Conservation (phyloP, 192 early-diverging fungal genomes). For the Backusella morwellensis region DNA sequence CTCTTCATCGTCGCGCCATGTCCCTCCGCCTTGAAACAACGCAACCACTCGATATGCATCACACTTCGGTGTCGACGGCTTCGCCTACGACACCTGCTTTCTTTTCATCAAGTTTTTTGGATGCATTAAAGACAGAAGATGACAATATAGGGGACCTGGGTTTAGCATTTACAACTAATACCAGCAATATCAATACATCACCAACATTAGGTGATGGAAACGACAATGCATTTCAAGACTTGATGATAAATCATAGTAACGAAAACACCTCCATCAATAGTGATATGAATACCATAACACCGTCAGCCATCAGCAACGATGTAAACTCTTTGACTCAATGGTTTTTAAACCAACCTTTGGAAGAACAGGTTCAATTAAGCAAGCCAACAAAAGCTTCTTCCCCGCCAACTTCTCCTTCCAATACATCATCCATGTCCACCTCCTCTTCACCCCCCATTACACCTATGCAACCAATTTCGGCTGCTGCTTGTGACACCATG, state of each 20-base stretch:
- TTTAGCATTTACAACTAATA: background rate
- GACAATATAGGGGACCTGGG: background rate
- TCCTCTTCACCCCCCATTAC: conserved; percentile 14
- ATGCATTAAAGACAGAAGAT: conserved; percentile 53
- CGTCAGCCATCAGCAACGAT: background rate
- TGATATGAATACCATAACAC: conserved; percentile 11
- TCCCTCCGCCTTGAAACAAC: background rate
- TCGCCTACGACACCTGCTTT: conserved; percentile 61
- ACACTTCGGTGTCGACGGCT: background rate
- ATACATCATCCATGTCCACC: background rate
- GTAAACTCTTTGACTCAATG: background rate
- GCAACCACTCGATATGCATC: background rate
- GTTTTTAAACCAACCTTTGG: conserved; percentile 1
- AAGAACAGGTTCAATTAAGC: background rate
- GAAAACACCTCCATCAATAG: background rate
- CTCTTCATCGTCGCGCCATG: conserved; percentile 3
- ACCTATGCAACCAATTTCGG: background rate
- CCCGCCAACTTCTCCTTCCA: background rate
- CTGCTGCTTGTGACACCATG: background rate
- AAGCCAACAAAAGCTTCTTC: background rate
- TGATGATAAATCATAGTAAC: background rate
- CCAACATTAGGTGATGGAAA: background rate
- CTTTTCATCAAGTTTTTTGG: conserved; percentile 68
- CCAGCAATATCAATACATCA: background rate
- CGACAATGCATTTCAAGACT: background rate